Evolutionary conservation across 176 grass and related monocot genomes (phyloP).

Genomic region (Avena insularis): DNA sequence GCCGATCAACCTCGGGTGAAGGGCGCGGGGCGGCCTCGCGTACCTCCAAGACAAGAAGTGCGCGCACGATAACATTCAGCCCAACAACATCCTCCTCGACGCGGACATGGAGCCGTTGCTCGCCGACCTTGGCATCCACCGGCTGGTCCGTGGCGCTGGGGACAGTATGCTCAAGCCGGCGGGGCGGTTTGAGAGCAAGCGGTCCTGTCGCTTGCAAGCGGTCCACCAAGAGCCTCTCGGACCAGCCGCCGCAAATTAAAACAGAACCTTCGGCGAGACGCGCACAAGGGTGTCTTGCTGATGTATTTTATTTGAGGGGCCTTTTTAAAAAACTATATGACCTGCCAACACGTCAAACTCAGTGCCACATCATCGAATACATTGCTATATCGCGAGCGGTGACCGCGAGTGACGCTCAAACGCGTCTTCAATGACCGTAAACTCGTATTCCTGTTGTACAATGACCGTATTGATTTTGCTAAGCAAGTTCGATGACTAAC

Average conservation of each 20-base stretch:
- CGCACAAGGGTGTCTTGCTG: too few relatives aligned
- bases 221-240: constrained; percentile 62
- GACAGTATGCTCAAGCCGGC: constrained; percentile 30
- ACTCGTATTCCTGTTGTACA: too few relatives aligned
- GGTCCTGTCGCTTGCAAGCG: constrained; percentile 42
- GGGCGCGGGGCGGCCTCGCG: constrained; percentile 66
- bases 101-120: constrained; percentile 76
- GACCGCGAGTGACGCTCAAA: too few relatives aligned
- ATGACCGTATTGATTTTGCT: too few relatives aligned
- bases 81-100: constrained; percentile 80
- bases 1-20: constrained; percentile 67
- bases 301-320: too few relatives aligned
- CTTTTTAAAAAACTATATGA: too few relatives aligned
- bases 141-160: constrained; percentile 36
- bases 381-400: too few relatives aligned
- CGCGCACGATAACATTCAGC: constrained; percentile 77
- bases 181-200: constrained; percentile 46
- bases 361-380: too few relatives aligned
- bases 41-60: constrained; percentile 55
- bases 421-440: too few relatives aligned
- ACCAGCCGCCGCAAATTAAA: constrained; percentile 35
- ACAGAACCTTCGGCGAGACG: not conserved
- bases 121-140: constrained; percentile 79
- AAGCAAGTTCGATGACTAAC: too few relatives aligned
- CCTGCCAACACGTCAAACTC: too few relatives aligned